phyloP scores from a whole-genome alignment of 73 alveolate species.

The Paramecium sexaurelia region DNA sequence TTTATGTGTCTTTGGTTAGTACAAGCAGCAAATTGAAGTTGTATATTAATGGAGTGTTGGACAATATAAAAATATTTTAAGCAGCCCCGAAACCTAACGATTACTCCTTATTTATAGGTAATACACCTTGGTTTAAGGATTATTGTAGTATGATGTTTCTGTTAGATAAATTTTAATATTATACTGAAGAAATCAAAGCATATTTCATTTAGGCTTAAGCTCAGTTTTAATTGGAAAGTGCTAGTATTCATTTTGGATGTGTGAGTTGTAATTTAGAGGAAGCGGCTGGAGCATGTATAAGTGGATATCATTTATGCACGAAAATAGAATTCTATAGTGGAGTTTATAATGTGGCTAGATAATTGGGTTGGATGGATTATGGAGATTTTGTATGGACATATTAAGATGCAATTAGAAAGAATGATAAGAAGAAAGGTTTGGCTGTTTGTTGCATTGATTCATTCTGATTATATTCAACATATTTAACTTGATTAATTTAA shows the following conservation, averaged over 20 bases:
- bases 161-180: constrained; percentile 76
- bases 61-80: constrained; percentile 63
- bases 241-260: constrained; percentile 79
- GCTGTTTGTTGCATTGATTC: constrained; percentile 67
- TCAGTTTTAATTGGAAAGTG: constrained; percentile 72
- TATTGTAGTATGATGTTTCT: constrained; percentile 67
- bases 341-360: constrained; percentile 76
- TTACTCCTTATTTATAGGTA: constrained; percentile 73
- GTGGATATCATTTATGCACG: constrained; percentile 83
- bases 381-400: constrained; percentile 65
- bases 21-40: constrained; percentile 61
- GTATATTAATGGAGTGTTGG: constrained; percentile 84
- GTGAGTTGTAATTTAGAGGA: constrained; percentile 69
- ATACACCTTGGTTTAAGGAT: constrained; percentile 75
- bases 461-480: background rate
- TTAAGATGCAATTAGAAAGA: constrained; percentile 43
- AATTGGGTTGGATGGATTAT: constrained; percentile 78
- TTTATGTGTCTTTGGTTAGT: constrained; percentile 72
- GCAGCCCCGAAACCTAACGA: constrained; percentile 66
- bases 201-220: constrained; percentile 72
- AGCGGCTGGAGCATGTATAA: constrained; percentile 76
- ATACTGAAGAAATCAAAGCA: constrained; percentile 71
- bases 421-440: constrained; percentile 56
- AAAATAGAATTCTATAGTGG: constrained; percentile 81
- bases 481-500: background rate